A percentile compares a stretch with the other conserved stretches of the same genome.
phyloP scores from a whole-genome alignment of 2,329 filamentous ascomycete species.

The Stachybotrys elegans region DNA sequence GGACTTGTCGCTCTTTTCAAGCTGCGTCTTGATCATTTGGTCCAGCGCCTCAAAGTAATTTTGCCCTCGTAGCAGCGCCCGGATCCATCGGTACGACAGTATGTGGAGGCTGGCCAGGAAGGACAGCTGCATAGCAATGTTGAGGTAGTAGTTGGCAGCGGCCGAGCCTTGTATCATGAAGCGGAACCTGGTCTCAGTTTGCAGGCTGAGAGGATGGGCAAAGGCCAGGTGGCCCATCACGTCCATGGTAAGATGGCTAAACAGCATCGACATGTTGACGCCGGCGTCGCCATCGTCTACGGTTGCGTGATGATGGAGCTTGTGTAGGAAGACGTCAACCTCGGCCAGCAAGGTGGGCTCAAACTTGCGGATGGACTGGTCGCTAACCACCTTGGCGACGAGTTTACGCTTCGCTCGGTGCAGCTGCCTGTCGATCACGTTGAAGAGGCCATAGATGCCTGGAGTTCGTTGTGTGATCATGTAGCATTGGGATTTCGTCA shows the following conservation, averaged over 20 bases:
- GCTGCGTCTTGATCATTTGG: not conserved
- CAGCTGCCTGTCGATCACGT: not conserved
- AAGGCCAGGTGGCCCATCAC: not conserved
- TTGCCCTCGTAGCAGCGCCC: not conserved
- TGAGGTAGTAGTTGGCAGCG: not conserved
- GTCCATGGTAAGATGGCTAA: not conserved
- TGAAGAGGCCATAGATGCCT: not conserved
- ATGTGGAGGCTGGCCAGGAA: not conserved
- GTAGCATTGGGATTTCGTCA: not conserved
- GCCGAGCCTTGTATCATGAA: not conserved
- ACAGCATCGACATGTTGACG: not conserved
- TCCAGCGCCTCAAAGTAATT: not conserved
- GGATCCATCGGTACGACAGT: not conserved
- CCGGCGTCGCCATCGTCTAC: not conserved
- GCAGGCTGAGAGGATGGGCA: not conserved
- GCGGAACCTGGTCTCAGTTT: not conserved
- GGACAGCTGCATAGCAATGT: not conserved
- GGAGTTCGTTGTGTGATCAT: not conserved
- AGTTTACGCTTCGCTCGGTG: not conserved
- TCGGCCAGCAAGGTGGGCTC: not conserved
- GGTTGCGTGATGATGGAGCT: not conserved
- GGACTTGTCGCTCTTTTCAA: not conserved
- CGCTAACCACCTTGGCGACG: not conserved
- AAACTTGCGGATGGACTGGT: not conserved
- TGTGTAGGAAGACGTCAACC: not conserved